Base-by-base conservation (phyloP, 2,329 filamentous ascomycete species). In the Dactylellina cionopaga region DNA sequence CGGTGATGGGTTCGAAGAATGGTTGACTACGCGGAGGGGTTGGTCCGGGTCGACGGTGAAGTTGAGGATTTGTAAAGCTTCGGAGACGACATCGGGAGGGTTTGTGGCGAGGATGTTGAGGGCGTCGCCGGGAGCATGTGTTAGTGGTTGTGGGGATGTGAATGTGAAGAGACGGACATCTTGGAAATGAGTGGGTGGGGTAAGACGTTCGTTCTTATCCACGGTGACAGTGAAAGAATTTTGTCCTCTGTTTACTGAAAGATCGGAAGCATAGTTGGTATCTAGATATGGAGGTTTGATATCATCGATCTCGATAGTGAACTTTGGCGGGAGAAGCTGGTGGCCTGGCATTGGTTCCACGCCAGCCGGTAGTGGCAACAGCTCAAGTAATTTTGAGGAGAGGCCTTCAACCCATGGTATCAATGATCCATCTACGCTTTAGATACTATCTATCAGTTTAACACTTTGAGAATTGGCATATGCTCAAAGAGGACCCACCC, bases 21-120 rank as follows among this genome's bases (percentile, higher is more conserved):
- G 37, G 2, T 25, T 33, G 41, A 33, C 31, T 74, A 78, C 78
- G 10, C 83, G 80, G n/a, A 97, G 83, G 0, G 85, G 85, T 11
- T 78, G 80, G 78, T 98, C 92, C 15, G 93, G 93, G 6, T 92
- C 81, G 0, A 84, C 79, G 5, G 84, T 82, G 93, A 95, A 98
- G 2, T 81, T 84, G 90, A 96, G 95, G 46, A 92, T 84, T 2
- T 86, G 81, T 69, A 98, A 88, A 60, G 99, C 85, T 19, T 85
- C 83, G 56, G 92, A 83, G n/a, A 95, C 93, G 77, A 98, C 93
- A 5, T 84, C 81, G 0, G 90, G 85, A 74, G 92, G 93, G 80
- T 97, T 98, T 78, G 94, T 94, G 3, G 95, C 94, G 70, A 90
- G 92, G 15, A 99, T 86, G 4, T 89, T 88, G 5, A 96, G 82